Base-by-base conservation (phyloP, 2,329 filamentous ascomycete genomes). In the Penicillium sp. region DNA sequence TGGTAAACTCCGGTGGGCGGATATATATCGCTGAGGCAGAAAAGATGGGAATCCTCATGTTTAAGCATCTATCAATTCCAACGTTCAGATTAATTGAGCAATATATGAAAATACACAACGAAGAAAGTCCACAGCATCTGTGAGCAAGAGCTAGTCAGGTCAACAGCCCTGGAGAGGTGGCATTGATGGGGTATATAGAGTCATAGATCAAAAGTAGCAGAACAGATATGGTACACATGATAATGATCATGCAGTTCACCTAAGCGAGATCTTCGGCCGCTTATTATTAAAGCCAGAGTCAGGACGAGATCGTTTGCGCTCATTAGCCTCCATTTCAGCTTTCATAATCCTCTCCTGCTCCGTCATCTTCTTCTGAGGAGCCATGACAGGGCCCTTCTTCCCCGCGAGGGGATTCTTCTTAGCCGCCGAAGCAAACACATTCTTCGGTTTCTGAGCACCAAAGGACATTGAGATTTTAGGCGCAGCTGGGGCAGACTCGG, bases 331-430 rank as follows among this genome's bases (percentile, higher is more conserved):
- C 67, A 71, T 69, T 64, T 91, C 87, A 60, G 88, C 86, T 69
- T 86, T 88, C 90, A 95, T 95, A 62, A 93, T 95, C 46, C 86
- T 80, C 71, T 92, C 89, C 3, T 85, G 86, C 65, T 95, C 89
- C 62, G 87, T 92, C 81, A 95, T 92, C 63, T 88, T 93, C 76
- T 88, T 89, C 1, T 83, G 84, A 47, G 80, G 79, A 53, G 82
- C 82, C 47, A 70, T 66, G 18, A 68, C 65, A 3, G 81, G 72
- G 9, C 76, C 78, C 66, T 88, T 89, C 69, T 89, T 89, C 3
- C 78, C 73, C 1, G 80, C 78, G 1, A 89, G 72, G 0, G 84
- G 83, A 56, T 91, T 92, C 73, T 89, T 91, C 66, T 81, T 83
- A 24, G 71, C 74, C 3, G 71, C 71, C 8, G 66, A 62, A 0